Evolutionary conservation across 1,139 yeast genomes (phyloP).

Genomic region (Pichia terricola): DNA sequence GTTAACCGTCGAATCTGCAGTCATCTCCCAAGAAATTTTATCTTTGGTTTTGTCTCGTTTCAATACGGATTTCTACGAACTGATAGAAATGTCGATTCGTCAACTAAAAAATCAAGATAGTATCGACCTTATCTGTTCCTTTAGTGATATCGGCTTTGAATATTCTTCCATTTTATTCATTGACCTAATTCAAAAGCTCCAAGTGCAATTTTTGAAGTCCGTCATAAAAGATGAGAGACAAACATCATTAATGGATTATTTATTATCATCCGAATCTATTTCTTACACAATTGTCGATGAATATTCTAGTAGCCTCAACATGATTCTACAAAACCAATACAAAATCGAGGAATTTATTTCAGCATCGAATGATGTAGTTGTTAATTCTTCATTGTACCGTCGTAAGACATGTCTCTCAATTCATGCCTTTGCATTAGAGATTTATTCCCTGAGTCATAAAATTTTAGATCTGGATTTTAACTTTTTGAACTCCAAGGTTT

Average conservation of each 20-base stretch:
- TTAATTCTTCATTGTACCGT: slow-evolving; percentile 18
- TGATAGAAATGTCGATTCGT: slow-evolving; percentile 14
- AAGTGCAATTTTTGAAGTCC: slow-evolving; percentile 17
- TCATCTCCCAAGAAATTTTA: slow-evolving; percentile 28
- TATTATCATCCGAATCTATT: slow-evolving; percentile 11
- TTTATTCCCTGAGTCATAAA: slow-evolving; percentile 31
- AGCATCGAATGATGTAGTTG: slow-evolving; percentile 17
- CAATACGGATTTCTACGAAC: slow-evolving; percentile 24
- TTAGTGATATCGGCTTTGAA: slow-evolving; percentile 20
- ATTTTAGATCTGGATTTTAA: slow-evolving; percentile 26
- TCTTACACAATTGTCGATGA: slow-evolving; percentile 7
- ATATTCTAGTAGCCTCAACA: slow-evolving; percentile 19
- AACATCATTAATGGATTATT: slow-evolving; percentile 10
- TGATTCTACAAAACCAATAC: slow-evolving; percentile 20
- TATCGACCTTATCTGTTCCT: slow-evolving; percentile 10
- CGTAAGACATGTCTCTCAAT: slow-evolving; percentile 31
- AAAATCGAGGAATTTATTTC: slow-evolving; percentile 15
- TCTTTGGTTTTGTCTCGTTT: slow-evolving; percentile 36
- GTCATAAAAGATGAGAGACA: slow-evolving; percentile 8
- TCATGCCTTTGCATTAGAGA: slow-evolving; percentile 34
- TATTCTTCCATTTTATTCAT: slow-evolving; percentile 23
- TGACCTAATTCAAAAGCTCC: slow-evolving; percentile 17
- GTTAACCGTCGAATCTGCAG: slow-evolving; percentile 28
- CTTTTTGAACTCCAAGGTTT: slow-evolving; percentile 28
- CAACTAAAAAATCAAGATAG: slow-evolving; percentile 9